Evolutionary conservation across 192 early-diverging fungal species (phyloP).

Genomic region (Rhizophagus clarus): DNA sequence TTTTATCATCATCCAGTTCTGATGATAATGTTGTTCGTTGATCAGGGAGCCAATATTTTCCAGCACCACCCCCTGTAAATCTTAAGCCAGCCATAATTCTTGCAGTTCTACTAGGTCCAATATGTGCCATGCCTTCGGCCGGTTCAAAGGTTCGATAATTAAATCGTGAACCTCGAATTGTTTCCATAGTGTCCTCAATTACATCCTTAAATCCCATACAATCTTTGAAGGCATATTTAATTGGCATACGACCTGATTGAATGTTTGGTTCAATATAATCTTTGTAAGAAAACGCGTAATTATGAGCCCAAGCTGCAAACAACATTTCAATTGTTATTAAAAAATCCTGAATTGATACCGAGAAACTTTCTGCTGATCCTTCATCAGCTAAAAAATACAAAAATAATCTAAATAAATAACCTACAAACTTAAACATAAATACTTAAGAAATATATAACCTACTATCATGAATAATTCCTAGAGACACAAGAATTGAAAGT

Average conservation of each 20-base stretch:
- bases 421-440: not conserved
- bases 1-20: constrained; percentile 17
- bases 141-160: constrained; percentile 81
- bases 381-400: constrained; percentile 33
- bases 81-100: constrained; percentile 63
- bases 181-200: constrained; percentile 75
- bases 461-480: constrained; percentile 74
- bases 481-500: constrained; percentile 77
- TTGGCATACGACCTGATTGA: constrained; percentile 72
- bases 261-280: constrained; percentile 71
- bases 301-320: constrained; percentile 76
- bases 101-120: constrained; percentile 53
- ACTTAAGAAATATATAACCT: constrained; percentile 38
- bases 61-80: constrained; percentile 51
- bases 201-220: constrained; percentile 84
- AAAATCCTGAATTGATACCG: constrained; percentile 86
- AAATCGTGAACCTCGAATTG: constrained; percentile 76
- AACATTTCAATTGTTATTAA: constrained; percentile 93
- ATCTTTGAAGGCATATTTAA: constrained; percentile 79
- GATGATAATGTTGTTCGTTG: constrained; percentile 10
- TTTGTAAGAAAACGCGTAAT: constrained; percentile 81
- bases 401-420: not conserved
- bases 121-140: constrained; percentile 62
- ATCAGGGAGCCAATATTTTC: constrained; percentile 56
- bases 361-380: constrained; percentile 68